These are phyloP conservation scores for Turnera subulata DNA, from an alignment of 345 rosid species.

Conservation along the genomic window DNA sequence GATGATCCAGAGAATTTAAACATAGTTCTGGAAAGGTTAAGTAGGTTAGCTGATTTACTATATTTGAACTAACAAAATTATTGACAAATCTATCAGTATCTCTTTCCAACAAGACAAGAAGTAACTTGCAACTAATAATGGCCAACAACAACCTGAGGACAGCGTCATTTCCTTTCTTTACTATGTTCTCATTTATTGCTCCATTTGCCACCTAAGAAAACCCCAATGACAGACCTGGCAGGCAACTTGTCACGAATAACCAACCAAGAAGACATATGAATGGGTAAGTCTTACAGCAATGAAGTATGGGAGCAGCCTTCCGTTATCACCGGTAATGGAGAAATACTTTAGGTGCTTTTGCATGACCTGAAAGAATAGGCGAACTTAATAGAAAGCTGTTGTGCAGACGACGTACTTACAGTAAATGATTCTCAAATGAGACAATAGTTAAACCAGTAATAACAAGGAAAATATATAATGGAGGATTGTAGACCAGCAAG, in stretches of 20 bases:
- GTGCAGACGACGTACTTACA: background rate
- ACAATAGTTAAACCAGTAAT: background rate
- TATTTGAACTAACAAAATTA: no score
- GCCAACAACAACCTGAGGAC: conserved; percentile 71
- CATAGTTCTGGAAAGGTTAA: no score
- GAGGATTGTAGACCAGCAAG: background rate
- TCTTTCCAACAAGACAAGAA: background rate
- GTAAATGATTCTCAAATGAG: background rate
- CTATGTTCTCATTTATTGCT: conserved; percentile 63
- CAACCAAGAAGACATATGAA: conserved; percentile 13
- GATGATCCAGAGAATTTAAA: no score
- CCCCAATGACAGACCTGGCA: conserved; percentile 3
- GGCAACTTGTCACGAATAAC: conserved; percentile 16
- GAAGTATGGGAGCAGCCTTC: conserved; percentile 76
- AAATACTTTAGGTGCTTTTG: background rate
- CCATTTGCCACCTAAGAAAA: conserved; percentile 90
- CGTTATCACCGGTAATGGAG: conserved; percentile 19
- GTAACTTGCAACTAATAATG: conserved; percentile 3
- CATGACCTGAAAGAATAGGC: background rate
- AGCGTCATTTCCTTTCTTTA: conserved; percentile 95
- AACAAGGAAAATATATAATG: background rate
- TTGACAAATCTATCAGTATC: no score
- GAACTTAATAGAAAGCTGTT: background rate
- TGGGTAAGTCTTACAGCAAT: conserved; percentile 57
- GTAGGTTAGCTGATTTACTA: no score